phyloP scores from a whole-genome alignment of 2,329 filamentous ascomycete genomes.

The Scytalidium sp. region DNA sequence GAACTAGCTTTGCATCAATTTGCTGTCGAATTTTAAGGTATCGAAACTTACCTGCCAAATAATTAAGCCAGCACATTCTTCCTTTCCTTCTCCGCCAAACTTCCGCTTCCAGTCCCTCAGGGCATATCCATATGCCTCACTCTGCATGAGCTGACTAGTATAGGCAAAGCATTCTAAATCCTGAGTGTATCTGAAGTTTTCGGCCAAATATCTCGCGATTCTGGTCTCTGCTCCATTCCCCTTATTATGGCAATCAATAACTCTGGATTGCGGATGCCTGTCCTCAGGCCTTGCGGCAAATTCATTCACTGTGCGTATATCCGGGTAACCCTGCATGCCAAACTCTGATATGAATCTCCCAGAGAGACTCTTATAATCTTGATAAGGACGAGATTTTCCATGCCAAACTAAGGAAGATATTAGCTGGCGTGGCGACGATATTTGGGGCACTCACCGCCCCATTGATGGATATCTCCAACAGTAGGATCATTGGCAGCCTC shows the following conservation, averaged over 20 bases:
- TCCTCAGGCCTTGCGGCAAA: not conserved
- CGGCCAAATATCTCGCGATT: not conserved
- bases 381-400: conserved; percentile 54
- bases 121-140: not conserved
- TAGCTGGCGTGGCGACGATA: not conserved
- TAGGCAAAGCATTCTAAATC: not conserved
- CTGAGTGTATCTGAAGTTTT: not conserved
- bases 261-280: not conserved
- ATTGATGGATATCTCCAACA: conserved; percentile 85
- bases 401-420: not conserved
- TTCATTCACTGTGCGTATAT: conserved; percentile 69
- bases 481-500: conserved; percentile 68
- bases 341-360: conserved; percentile 90
- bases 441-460: conserved; percentile 74
- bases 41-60: not conserved
- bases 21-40: not conserved
- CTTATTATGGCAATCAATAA: not conserved
- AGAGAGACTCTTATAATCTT: conserved; percentile 78
- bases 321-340: conserved; percentile 56
- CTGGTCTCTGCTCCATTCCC: not conserved
- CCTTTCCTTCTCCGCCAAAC: not conserved
- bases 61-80: not conserved
- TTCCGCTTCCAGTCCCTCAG: not conserved
- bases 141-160: not conserved
- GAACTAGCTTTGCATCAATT: not conserved